Conservation (phyloP, 306 rosid genomes). For the Prunus padus region DNA sequence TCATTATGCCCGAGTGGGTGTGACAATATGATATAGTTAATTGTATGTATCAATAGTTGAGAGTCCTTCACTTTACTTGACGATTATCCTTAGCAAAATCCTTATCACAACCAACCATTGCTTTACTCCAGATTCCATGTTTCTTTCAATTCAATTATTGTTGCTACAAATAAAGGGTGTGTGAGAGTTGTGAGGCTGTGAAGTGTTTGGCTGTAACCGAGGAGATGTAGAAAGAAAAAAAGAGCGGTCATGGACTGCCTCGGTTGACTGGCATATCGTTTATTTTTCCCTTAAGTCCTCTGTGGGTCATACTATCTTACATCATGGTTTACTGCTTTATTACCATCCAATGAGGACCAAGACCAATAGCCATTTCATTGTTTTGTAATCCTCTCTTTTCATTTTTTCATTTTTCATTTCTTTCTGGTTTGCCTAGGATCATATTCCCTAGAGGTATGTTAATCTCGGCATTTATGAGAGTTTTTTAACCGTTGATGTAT, state of each 20-base stretch:
- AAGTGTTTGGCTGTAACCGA: not conserved
- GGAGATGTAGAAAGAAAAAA: not conserved
- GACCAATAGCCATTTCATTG: not conserved
- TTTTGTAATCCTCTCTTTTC: not conserved
- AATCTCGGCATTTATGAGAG: too few relatives aligned
- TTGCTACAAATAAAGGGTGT: not conserved
- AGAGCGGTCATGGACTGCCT: not conserved
- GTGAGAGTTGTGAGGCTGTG: not conserved
- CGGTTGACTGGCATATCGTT: not conserved
- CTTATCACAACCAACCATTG: not conserved
- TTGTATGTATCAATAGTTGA: too few relatives aligned
- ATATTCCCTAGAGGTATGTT: not conserved
- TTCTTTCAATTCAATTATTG: constrained; percentile 15
- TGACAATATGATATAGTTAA: too few relatives aligned
- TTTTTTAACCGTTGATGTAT: too few relatives aligned
- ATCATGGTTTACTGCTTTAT: not conserved
- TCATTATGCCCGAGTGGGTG: too few relatives aligned
- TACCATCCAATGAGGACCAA: not conserved
- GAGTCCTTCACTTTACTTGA: too few relatives aligned
- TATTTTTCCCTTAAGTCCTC: not conserved
- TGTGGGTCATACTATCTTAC: not conserved
- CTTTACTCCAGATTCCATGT: not conserved
- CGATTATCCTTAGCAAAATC: too few relatives aligned
- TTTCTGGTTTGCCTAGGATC: too few relatives aligned
- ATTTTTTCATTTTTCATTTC: too few relatives aligned